Evolutionary conservation across 2,329 filamentous ascomycete species (phyloP).

Genomic region (Calonectria pteridis): DNA sequence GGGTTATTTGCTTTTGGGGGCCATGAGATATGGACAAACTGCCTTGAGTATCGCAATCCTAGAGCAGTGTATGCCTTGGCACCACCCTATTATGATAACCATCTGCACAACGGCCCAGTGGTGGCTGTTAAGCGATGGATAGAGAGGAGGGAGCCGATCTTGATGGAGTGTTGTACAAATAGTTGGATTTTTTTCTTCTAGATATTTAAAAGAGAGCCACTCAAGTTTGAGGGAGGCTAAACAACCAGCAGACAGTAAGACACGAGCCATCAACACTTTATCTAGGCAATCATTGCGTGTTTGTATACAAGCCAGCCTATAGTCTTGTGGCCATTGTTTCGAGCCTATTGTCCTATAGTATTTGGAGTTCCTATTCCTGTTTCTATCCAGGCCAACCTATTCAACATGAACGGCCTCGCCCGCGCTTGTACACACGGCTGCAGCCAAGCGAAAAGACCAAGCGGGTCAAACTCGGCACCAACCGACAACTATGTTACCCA

Average conservation of each 20-base stretch:
- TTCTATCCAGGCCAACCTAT: not conserved
- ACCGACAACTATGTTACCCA: slow-evolving; percentile 13
- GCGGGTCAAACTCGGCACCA: slow-evolving; percentile 2
- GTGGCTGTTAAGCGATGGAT: not conserved
- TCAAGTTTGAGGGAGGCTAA: not conserved
- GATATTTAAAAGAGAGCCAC: not conserved
- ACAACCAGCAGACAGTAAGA: not conserved
- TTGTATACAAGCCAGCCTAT: no score
- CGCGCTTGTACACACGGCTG: not conserved
- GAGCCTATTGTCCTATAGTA: not conserved
- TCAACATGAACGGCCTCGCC: slow-evolving; percentile 11
- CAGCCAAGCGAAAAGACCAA: slow-evolving; percentile 4
- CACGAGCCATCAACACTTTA: not conserved
- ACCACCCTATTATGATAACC: not conserved
- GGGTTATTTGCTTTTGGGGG: not conserved
- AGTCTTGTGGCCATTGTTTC: not conserved
- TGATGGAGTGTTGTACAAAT: not conserved
- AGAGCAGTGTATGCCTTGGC: slow-evolving; percentile 8
- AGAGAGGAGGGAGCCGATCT: slow-evolving; percentile 1
- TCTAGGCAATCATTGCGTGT: not conserved
- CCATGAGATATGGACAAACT: not conserved
- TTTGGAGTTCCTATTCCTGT: not conserved
- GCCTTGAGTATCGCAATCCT: not conserved
- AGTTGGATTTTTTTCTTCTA: not conserved
- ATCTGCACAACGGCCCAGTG: not conserved